Conservation (phyloP, 805 yeast genomes). For the Lipomyces lipofer region DNA sequence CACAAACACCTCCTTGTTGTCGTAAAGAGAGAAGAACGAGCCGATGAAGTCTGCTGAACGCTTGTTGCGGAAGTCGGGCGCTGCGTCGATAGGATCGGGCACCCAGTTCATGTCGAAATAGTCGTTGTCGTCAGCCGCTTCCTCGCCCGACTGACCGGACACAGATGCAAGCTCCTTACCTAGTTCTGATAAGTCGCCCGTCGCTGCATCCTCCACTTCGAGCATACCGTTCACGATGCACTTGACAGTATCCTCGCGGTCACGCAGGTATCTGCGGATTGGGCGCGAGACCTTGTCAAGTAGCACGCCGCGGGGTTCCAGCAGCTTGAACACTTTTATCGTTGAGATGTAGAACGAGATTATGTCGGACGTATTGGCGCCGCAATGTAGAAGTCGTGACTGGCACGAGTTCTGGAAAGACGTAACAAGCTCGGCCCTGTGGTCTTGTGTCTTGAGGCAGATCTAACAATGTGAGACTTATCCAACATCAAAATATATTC, state of each 20-base stretch:
- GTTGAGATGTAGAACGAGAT: constrained; percentile 68
- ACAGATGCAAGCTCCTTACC: constrained; percentile 38
- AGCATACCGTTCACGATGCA: constrained; percentile 72
- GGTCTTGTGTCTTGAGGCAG: constrained; percentile 51
- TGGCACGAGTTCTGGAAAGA: constrained; percentile 50
- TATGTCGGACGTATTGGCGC: constrained; percentile 73
- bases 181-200: constrained; percentile 55
- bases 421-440: constrained; percentile 54
- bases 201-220: constrained; percentile 45
- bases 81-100: constrained; percentile 88
- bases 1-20: constrained; percentile 64
- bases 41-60: constrained; percentile 61
- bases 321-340: constrained; percentile 64
- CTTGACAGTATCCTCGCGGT: constrained; percentile 70
- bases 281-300: constrained; percentile 77
- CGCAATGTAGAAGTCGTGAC: constrained; percentile 65
- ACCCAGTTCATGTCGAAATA: constrained; percentile 60
- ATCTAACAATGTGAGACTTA: too few relatives aligned
- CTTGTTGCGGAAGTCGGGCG: constrained; percentile 62
- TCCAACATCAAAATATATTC: neutral
- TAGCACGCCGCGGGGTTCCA: constrained; percentile 88
- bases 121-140: constrained; percentile 41
- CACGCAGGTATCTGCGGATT: constrained; percentile 67
- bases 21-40: constrained; percentile 69
- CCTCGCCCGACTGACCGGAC: constrained; percentile 17